Conservation (phyloP, 495 filamentous ascomycete genomes). For the Hyaloscypha hepaticicola region DNA sequence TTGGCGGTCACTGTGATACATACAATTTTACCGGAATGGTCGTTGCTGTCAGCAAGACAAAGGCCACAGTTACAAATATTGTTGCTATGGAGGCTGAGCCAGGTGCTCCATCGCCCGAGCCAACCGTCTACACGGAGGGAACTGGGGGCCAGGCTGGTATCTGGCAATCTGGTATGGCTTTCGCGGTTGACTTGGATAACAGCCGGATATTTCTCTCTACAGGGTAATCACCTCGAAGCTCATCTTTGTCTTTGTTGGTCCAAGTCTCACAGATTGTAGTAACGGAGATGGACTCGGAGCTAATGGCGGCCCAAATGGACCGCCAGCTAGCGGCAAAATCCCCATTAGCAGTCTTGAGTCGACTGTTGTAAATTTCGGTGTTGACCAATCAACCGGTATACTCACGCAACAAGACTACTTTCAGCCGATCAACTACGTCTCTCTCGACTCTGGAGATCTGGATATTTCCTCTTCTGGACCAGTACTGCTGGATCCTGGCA, state of each 20-base stretch:
- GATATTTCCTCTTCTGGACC: not conserved
- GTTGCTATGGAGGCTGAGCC: constrained; percentile 8
- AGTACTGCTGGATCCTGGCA: not conserved
- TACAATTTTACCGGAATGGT: constrained; percentile 35
- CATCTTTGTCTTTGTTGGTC: too few species aligned
- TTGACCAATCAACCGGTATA: constrained; percentile 4
- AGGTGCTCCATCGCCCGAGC: constrained; percentile 22
- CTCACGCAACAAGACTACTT: constrained; percentile 33
- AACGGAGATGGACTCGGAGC: not conserved
- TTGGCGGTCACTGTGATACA: constrained; percentile 39
- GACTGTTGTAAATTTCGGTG: not conserved
- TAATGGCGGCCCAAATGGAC: not conserved
- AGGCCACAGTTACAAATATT: constrained; percentile 16
- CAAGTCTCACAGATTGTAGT: too few species aligned
- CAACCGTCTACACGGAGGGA: too few species aligned
- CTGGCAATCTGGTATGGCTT: too few species aligned
- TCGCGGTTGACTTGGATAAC: too few species aligned
- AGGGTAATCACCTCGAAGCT: too few species aligned
- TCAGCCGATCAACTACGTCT: constrained; percentile 2
- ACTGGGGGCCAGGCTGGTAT: too few species aligned
- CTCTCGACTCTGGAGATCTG: not conserved
- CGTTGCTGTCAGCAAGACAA: constrained; percentile 32
- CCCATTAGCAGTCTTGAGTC: not conserved
- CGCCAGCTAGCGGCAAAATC: not conserved
- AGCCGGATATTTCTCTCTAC: too few species aligned